Conservation (phyloP, 2,329 filamentous ascomycete species). For the Alternaria sp. region DNA sequence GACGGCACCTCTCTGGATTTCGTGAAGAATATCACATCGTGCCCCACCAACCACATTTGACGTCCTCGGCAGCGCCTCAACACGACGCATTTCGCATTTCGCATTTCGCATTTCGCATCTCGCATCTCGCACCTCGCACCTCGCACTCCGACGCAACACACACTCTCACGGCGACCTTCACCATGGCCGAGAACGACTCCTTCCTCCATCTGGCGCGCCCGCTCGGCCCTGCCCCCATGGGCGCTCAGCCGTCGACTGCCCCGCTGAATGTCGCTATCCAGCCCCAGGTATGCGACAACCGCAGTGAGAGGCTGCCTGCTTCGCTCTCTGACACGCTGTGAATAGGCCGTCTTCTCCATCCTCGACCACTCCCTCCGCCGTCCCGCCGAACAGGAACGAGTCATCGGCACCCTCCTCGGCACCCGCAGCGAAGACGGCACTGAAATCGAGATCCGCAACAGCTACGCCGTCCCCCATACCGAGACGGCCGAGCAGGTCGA, state of each 20-base stretch:
- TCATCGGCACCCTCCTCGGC: slow-evolving; percentile 95
- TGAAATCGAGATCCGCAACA: slow-evolving; percentile 93
- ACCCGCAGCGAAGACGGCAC: slow-evolving; percentile 94
- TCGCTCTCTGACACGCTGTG: slow-evolving; percentile 16
- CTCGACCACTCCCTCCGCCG: slow-evolving; percentile 92
- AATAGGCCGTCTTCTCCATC: slow-evolving; percentile 69
- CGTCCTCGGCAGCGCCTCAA: slow-evolving; percentile 25
- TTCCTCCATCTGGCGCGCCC: slow-evolving; percentile 96
- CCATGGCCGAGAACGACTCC: slow-evolving; percentile 82
- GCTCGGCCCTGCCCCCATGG: slow-evolving; percentile 80
- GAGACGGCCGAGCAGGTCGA: slow-evolving; percentile 99
- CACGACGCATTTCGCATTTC: not conserved
- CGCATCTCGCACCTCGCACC: too few relatives aligned
- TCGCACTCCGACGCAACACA: slow-evolving; percentile 10
- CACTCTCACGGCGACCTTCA: slow-evolving; percentile 58
- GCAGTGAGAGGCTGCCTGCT: slow-evolving; percentile 8
- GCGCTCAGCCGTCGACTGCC: slow-evolving; percentile 83
- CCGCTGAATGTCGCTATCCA: slow-evolving; percentile 95
- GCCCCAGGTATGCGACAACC: slow-evolving; percentile 74
- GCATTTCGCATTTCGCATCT: too few relatives aligned
- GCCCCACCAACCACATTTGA: slow-evolving; percentile 32
- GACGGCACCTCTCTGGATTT: slow-evolving; percentile 44
- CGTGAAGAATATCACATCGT: slow-evolving; percentile 40
- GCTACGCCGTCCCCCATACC: slow-evolving; percentile 97
- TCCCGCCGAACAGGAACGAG: slow-evolving; percentile 89